These are phyloP conservation scores for Bipolaris bicolor DNA, from an alignment of 2,329 filamentous ascomycete species.

Conservation along the genomic window DNA sequence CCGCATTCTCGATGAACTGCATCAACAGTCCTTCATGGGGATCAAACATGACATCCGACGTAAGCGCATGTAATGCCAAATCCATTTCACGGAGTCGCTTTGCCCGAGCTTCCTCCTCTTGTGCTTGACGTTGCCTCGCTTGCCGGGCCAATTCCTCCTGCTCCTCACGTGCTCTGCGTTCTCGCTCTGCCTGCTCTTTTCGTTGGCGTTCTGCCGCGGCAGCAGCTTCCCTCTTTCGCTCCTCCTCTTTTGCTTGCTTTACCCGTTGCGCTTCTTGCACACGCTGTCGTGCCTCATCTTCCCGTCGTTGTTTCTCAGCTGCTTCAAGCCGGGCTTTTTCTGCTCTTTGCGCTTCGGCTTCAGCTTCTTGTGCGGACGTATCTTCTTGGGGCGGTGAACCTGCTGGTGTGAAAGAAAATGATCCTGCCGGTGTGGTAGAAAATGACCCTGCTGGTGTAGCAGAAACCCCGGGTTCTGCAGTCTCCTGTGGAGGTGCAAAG, in stretches of 20 bases:
- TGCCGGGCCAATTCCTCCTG: slow-evolving; percentile 27
- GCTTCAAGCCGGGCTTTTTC: slow-evolving; percentile 23
- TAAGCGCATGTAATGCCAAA: slow-evolving; percentile 41
- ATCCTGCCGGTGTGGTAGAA: slow-evolving; percentile 21
- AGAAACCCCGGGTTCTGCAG: slow-evolving; percentile 14
- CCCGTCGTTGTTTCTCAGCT: slow-evolving; percentile 16
- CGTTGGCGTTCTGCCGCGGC: slow-evolving; percentile 19
- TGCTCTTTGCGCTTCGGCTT: slow-evolving; percentile 6
- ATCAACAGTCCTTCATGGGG: slow-evolving; percentile 51
- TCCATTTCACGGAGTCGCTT: slow-evolving; percentile 24
- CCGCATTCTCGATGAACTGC: slow-evolving; percentile 53
- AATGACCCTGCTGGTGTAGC: slow-evolving; percentile 18
- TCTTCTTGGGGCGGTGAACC: slow-evolving; percentile 19
- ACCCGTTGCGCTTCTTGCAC: slow-evolving; percentile 20
- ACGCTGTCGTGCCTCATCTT: slow-evolving; percentile 19
- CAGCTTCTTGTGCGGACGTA: slow-evolving; percentile 16
- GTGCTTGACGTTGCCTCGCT: slow-evolving; percentile 27
- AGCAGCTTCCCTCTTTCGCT: slow-evolving; percentile 14
- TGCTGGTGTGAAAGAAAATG: slow-evolving; percentile 23
- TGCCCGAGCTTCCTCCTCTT: slow-evolving; percentile 27
- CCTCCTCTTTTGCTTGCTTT: slow-evolving; percentile 22
- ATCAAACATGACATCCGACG: slow-evolving; percentile 47
- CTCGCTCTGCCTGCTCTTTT: slow-evolving; percentile 24
- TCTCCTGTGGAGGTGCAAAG: not conserved
- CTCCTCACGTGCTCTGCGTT: slow-evolving; percentile 26